phyloP scores from a whole-genome alignment of 108 stramenopile species.

The Skeletonema potamos region DNA sequence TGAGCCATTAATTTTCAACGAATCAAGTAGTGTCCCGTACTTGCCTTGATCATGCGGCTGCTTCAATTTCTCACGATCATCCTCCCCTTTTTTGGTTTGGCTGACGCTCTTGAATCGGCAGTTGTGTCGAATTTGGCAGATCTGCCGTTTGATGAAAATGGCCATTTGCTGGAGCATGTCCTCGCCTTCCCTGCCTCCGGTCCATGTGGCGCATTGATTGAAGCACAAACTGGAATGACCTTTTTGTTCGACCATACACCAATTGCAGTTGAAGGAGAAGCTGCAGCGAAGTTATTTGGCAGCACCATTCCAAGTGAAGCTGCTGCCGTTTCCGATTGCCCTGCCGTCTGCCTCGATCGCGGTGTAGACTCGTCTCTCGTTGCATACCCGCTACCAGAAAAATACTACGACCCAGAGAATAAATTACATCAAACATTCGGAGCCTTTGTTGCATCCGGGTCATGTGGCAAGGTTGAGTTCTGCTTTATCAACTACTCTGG shows the following conservation, averaged over 20 bases:
- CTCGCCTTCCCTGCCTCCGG: slow-evolving; percentile 43
- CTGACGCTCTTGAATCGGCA: background rate
- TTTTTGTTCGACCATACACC: slow-evolving; percentile 28
- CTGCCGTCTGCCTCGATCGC: slow-evolving; percentile 49
- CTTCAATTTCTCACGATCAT: background rate
- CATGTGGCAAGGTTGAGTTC: slow-evolving; percentile 52
- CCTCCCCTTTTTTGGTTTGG: background rate
- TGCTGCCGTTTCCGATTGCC: slow-evolving; percentile 21
- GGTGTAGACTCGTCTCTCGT: slow-evolving; percentile 40
- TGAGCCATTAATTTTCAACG: no score
- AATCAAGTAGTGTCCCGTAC: no score
- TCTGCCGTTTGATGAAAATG: slow-evolving; percentile 50
- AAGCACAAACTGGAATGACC: background rate
- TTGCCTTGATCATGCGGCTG: background rate
- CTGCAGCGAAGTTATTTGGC: slow-evolving; percentile 22
- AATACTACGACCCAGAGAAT: slow-evolving; percentile 22
- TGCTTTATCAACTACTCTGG: slow-evolving; percentile 64
- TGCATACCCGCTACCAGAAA: slow-evolving; percentile 38
- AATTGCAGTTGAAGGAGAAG: slow-evolving; percentile 36
- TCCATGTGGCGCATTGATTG: slow-evolving; percentile 29
- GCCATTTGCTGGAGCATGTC: slow-evolving; percentile 38
- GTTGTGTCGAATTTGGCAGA: slow-evolving; percentile 21
- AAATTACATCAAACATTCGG: slow-evolving; percentile 26
- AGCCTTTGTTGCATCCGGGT: slow-evolving; percentile 15
- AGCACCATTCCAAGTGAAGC: background rate